Conservation (phyloP, 805 yeast species). For the Candida andamanensis region DNA sequence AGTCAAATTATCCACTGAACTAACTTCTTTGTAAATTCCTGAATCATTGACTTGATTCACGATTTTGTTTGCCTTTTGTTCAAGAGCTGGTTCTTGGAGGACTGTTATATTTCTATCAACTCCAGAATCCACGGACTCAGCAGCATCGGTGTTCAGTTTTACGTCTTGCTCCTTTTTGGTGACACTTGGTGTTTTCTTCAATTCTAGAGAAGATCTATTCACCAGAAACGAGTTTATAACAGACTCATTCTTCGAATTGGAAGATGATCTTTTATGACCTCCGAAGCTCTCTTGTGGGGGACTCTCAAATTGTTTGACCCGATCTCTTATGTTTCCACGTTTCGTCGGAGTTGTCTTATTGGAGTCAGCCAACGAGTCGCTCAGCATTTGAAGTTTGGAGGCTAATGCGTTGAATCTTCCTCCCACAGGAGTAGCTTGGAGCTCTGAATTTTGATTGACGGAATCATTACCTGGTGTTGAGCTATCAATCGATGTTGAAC, state of each 20-base stretch:
- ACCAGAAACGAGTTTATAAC: slow-evolving; percentile 11
- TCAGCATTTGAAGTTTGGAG: slow-evolving; percentile 18
- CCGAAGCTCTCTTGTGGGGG: slow-evolving; percentile 12
- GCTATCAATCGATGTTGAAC: background rate
- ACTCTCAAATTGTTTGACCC: slow-evolving; percentile 33
- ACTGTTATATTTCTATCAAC: too few species aligned
- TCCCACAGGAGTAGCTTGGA: background rate
- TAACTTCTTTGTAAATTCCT: too few species aligned
- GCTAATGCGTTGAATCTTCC: slow-evolving; percentile 13
- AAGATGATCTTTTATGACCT: slow-evolving; percentile 15
- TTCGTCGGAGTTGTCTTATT: slow-evolving; percentile 10
- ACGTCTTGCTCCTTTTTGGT: background rate
- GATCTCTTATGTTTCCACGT: slow-evolving; percentile 25
- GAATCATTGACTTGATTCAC: background rate
- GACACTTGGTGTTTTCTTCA: slow-evolving; percentile 13
- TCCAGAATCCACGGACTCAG: background rate
- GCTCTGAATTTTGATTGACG: background rate
- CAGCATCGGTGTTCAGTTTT: too few species aligned
- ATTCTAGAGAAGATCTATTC: slow-evolving; percentile 14
- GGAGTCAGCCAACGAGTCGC: slow-evolving; percentile 14
- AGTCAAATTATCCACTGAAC: too few species aligned
- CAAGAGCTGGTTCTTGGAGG: background rate
- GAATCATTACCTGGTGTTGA: too few species aligned
- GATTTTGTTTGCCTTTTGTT: too few species aligned
- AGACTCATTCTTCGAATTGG: slow-evolving; percentile 13